Percentiles rank a stretch among this genome's conserved stretches.
Evolutionary conservation across 768 basidiomycete species (phyloP).

Genomic region (Mycena indigotica): DNA sequence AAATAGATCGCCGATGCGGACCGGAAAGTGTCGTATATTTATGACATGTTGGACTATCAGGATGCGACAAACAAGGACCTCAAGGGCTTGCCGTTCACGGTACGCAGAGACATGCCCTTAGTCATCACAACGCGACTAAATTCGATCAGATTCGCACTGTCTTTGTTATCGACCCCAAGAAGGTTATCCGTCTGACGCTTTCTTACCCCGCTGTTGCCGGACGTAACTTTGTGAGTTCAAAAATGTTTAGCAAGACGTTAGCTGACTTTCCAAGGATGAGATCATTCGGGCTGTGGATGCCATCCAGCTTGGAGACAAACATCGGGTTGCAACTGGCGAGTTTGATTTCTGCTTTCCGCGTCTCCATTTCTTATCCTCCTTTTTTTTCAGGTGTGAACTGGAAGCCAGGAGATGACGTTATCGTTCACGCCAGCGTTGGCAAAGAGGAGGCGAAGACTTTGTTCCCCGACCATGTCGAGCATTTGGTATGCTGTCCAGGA

Average conservation of each 20-base stretch:
- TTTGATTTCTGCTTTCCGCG: too few relatives aligned
- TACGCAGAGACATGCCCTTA: too few relatives aligned
- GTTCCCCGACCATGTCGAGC: conserved; percentile 81
- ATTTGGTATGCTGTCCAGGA: conserved; percentile 57
- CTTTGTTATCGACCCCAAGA: conserved; percentile 96
- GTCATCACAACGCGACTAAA: too few relatives aligned
- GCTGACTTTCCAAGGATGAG: conserved; percentile 37
- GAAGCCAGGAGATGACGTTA: conserved; percentile 91
- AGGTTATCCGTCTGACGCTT: conserved; percentile 86
- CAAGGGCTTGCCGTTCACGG: conserved; percentile 94
- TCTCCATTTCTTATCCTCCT: too few relatives aligned
- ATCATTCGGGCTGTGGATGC: conserved; percentile 82
- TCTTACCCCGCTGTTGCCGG: conserved; percentile 96
- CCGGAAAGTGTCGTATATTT: conserved; percentile 79
- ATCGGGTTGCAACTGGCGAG: conserved; percentile 83
- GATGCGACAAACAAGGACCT: conserved; percentile 87
- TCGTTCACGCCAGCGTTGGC: conserved; percentile 82
- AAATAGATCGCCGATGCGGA: conserved; percentile 88
- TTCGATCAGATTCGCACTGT: conserved; percentile 94
- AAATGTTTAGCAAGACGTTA: background rate
- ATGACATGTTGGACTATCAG: conserved; percentile 96
- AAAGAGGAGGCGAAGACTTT: conserved; percentile 89
- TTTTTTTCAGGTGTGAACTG: too few relatives aligned
- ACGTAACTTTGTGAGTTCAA: conserved; percentile 66
- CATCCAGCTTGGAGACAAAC: conserved; percentile 87